Conservation (phyloP, 306 rosid species). For the Benincasa hispida region DNA sequence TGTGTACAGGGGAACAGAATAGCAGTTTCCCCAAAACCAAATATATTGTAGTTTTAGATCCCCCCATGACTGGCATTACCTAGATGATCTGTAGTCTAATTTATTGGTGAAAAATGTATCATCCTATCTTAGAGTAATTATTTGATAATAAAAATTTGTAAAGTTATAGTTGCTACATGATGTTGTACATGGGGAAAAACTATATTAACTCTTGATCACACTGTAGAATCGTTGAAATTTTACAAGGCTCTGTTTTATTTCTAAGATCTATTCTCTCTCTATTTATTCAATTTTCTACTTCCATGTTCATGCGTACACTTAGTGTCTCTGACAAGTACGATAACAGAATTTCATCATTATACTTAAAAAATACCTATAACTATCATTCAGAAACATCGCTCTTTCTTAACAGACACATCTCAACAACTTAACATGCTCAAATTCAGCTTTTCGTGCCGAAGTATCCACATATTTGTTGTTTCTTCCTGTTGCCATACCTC, state of each 20-base stretch:
- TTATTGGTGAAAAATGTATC: constrained; percentile 1
- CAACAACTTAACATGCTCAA: not conserved
- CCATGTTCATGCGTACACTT: not conserved
- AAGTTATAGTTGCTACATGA: not conserved
- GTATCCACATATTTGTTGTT: not conserved
- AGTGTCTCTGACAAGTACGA: not conserved
- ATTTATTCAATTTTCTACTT: not conserved
- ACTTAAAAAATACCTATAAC: not conserved
- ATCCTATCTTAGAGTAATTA: not conserved
- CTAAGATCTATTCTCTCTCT: not conserved
- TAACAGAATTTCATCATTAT: not conserved
- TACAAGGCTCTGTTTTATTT: not conserved
- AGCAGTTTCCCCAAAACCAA: not conserved
- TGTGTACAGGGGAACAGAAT: constrained; percentile 9
- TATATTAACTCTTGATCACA: not conserved
- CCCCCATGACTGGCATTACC: not conserved
- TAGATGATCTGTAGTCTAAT: not conserved
- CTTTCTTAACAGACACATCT: not conserved
- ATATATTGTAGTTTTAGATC: not conserved
- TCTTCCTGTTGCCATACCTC: not conserved
- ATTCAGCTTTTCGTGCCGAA: not conserved
- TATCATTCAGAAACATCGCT: not conserved
- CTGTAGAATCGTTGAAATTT: not conserved
- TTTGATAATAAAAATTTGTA: constrained; percentile 8
- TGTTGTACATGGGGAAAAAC: not conserved